Conservation (phyloP, 768 basidiomycete genomes). For the Boletus insuetus region DNA sequence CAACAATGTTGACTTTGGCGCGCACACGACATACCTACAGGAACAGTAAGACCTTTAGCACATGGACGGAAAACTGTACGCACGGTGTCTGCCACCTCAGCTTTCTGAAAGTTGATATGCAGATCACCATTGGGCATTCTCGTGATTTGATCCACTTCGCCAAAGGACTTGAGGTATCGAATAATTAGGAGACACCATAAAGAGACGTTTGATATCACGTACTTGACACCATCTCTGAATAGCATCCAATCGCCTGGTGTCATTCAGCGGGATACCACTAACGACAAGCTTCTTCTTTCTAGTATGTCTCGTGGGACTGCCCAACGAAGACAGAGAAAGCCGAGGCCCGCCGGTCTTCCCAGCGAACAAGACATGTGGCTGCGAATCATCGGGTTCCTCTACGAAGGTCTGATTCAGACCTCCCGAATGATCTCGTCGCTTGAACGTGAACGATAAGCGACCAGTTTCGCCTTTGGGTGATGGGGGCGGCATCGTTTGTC, state of each 20-base stretch:
- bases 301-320: slow-evolving; percentile 37
- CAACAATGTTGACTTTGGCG: slow-evolving; percentile 69
- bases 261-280: slow-evolving; percentile 62
- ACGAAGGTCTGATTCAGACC: slow-evolving; percentile 21
- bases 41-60: slow-evolving; percentile 5
- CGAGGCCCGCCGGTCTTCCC: slow-evolving; percentile 23
- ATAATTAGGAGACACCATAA: slow-evolving; percentile 1
- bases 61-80: slow-evolving; percentile 20
- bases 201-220: slow-evolving; percentile 13
- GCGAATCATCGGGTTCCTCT: slow-evolving; percentile 28
- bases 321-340: slow-evolving; percentile 34
- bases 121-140: slow-evolving; percentile 76
- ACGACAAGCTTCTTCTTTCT: slow-evolving; percentile 68
- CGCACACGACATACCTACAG: slow-evolving; percentile 73
- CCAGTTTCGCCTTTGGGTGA: slow-evolving; percentile 31
- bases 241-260: slow-evolving; percentile 62
- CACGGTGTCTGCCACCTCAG: slow-evolving; percentile 81
- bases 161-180: slow-evolving; percentile 54
- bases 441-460: slow-evolving; percentile 32
- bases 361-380: slow-evolving; percentile 29
- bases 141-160: slow-evolving; percentile 69
- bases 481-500: slow-evolving; percentile 29
- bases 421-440: slow-evolving; percentile 12
- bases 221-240: slow-evolving; percentile 79
- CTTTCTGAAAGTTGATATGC: slow-evolving; percentile 69